Conservation (phyloP, 345 rosid species). For the Brassica rapa region DNA sequence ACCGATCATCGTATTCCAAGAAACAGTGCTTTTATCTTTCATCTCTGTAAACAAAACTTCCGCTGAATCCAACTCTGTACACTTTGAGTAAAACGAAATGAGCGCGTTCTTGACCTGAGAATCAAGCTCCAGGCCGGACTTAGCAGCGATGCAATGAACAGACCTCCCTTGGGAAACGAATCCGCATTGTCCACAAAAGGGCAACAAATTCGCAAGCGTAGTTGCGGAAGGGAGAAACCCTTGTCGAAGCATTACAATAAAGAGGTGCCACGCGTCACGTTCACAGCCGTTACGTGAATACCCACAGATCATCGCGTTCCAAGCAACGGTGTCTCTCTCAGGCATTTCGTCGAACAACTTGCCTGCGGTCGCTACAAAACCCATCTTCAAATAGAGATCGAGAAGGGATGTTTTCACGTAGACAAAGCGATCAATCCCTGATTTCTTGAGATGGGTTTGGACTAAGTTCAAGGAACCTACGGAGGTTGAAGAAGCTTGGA, state of each 20-base stretch:
- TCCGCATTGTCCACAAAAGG: constrained; percentile 58
- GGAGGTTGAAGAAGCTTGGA: constrained; percentile 44
- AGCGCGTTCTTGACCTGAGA: constrained; percentile 59
- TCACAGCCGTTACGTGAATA: constrained; percentile 62
- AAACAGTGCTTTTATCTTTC: constrained; percentile 55
- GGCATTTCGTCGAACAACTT: constrained; percentile 65
- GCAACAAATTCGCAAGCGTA: constrained; percentile 63
- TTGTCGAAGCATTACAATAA: constrained; percentile 58
- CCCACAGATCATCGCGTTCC: constrained; percentile 84
- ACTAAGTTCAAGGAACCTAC: constrained; percentile 22
- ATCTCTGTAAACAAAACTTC: constrained; percentile 54
- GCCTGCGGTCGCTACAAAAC: constrained; percentile 45
- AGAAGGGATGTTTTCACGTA: constrained; percentile 65
- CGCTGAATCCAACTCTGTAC: constrained; percentile 56
- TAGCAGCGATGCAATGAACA: constrained; percentile 59
- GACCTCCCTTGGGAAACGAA: constrained; percentile 60
- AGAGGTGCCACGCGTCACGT: constrained; percentile 46
- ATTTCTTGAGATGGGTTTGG: constrained; percentile 61
- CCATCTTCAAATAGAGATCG: constrained; percentile 47
- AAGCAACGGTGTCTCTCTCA: constrained; percentile 63
- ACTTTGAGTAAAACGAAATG: constrained; percentile 66
- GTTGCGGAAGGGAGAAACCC: constrained; percentile 55
- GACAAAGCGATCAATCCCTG: constrained; percentile 51
- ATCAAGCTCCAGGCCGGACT: constrained; percentile 58
- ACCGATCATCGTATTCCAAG: constrained; percentile 86